Percentiles rank a stretch among this genome's conserved stretches.
phyloP scores from a whole-genome alignment of 257 asterid species.

The Solanum chilense region DNA sequence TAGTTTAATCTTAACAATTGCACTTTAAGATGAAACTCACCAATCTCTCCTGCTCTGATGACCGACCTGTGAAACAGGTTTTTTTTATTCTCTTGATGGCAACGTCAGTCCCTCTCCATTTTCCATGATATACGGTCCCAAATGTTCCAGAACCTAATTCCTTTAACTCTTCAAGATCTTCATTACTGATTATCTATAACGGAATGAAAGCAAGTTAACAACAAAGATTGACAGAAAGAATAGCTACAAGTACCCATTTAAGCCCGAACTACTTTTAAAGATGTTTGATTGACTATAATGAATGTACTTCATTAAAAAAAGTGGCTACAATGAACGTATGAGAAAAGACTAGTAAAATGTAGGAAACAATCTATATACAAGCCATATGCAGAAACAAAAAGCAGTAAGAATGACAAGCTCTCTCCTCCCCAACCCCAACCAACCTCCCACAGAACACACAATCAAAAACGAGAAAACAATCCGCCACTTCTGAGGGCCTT shows the following conservation, averaged over 20 bases:
- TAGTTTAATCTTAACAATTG: neutral
- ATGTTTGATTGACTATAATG: neutral
- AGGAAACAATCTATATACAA: neutral
- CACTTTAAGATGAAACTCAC: slow-evolving; percentile 22
- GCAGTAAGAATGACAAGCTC: neutral
- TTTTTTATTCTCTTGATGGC: slow-evolving; percentile 87
- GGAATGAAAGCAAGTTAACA: neutral
- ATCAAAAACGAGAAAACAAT: neutral
- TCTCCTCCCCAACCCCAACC: too few relatives aligned
- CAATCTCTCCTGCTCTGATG: slow-evolving; percentile 79
- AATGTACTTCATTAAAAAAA: neutral
- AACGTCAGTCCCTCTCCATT: slow-evolving; percentile 94
- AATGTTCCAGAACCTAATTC: slow-evolving; percentile 95
- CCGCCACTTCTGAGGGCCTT: too few relatives aligned
- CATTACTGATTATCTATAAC: slow-evolving; percentile 54
- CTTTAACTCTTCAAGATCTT: slow-evolving; percentile 86
- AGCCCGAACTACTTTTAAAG: neutral
- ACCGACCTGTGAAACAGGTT: slow-evolving; percentile 76
- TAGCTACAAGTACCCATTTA: neutral
- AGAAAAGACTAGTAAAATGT: neutral
- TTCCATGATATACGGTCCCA: slow-evolving; percentile 94
- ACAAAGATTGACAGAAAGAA: neutral
- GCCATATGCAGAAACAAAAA: neutral
- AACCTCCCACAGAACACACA: neutral
- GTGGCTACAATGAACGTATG: neutral